These are phyloP conservation scores for Astrephomene gubernaculifera DNA, from an alignment of 139 green algal species.

Conservation along the genomic window DNA sequence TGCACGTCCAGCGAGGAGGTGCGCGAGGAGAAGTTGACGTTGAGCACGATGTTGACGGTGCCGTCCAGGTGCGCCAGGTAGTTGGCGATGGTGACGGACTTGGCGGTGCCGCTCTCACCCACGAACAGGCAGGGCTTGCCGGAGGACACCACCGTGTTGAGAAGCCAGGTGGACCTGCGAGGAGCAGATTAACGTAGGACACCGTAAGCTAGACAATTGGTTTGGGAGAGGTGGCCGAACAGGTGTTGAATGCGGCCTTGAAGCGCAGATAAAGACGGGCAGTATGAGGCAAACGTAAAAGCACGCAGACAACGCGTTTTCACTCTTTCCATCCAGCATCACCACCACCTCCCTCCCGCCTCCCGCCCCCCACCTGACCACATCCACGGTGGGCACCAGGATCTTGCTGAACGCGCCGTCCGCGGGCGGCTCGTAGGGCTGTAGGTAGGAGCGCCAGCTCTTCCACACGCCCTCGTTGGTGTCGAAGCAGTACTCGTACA, in stretches of 20 bases:
- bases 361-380: constrained; percentile 67
- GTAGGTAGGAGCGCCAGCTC: constrained; percentile 78
- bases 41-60: constrained; percentile 67
- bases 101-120: constrained; percentile 83
- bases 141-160: constrained; percentile 57
- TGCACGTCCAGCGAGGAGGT: constrained; percentile 80
- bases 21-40: constrained; percentile 82
- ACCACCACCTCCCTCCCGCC: not conserved
- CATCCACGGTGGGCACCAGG: constrained; percentile 89
- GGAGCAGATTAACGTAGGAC: too few species aligned
- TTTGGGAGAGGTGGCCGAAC: too few species aligned
- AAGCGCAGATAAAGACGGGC: too few species aligned
- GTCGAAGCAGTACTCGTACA: constrained; percentile 93
- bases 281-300: too few species aligned
- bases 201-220: too few species aligned
- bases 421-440: constrained; percentile 66
- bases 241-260: too few species aligned
- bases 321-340: not conserved
- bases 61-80: constrained; percentile 69
- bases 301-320: too few species aligned
- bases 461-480: constrained; percentile 71
- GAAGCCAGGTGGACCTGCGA: constrained; percentile 73
- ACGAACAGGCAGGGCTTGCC: constrained; percentile 81
- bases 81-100: constrained; percentile 81
- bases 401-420: constrained; percentile 84